A percentile compares a stretch with the other conserved stretches of the same genome.
Conservation (phyloP, 306 rosid genomes). For the Comarum palustre region DNA sequence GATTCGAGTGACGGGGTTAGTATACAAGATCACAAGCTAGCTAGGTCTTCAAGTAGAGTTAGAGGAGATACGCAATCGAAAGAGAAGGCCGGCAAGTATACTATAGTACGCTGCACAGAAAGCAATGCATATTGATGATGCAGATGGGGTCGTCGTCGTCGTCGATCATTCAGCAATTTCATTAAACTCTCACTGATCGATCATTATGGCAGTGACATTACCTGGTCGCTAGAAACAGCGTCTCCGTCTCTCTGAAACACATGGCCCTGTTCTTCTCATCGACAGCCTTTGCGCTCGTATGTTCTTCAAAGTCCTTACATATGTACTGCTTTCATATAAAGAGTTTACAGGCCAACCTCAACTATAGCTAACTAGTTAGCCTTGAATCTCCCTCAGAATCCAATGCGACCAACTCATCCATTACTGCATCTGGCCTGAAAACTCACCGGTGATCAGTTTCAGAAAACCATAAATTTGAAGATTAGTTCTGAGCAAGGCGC, state of each 20-base stretch:
- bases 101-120: slow-evolving; percentile 25
- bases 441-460: background rate
- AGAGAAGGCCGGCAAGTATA: background rate
- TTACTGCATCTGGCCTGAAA: background rate
- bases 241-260: background rate
- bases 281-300: background rate
- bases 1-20: too few species aligned
- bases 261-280: background rate
- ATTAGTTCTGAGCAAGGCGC: too few species aligned
- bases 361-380: background rate
- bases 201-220: slow-evolving; percentile 20
- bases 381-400: background rate
- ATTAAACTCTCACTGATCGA: background rate
- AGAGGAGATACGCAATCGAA: slow-evolving; percentile 4
- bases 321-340: background rate
- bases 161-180: too few species aligned
- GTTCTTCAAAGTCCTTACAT: background rate
- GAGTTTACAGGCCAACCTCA: background rate
- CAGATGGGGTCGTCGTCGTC: slow-evolving; percentile 13
- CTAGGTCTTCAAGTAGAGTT: too few species aligned
- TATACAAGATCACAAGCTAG: background rate
- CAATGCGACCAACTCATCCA: background rate
- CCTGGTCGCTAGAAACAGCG: slow-evolving; percentile 6
- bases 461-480: background rate
- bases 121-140: slow-evolving; percentile 21